Conservation (phyloP, 805 yeast species). For the Blastobotrys peoriensis region DNA sequence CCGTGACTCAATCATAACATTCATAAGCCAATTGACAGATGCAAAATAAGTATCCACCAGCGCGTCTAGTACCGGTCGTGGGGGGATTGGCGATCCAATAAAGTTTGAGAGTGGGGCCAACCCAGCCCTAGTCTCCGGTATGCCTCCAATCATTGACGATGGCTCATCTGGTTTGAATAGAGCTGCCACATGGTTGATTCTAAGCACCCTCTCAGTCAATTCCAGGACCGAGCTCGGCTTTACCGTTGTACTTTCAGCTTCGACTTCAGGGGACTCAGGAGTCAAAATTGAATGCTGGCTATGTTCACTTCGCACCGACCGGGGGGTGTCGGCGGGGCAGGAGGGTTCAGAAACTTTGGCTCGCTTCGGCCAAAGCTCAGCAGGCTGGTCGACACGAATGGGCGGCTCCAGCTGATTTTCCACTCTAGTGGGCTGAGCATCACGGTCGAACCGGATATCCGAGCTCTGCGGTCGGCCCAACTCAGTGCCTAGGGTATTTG, state of each 20-base stretch:
- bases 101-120: conserved; percentile 4
- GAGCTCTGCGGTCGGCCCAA: no score
- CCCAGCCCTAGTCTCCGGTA: conserved; percentile 7
- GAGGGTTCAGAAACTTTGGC: no score
- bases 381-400: no score
- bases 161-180: conserved; percentile 4
- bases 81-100: conserved; percentile 7
- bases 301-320: not conserved
- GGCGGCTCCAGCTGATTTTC: no score
- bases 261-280: conserved; percentile 8
- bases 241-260: conserved; percentile 3
- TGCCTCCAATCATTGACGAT: conserved; percentile 9
- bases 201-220: conserved; percentile 10
- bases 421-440: no score
- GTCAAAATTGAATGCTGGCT: conserved; percentile 1
- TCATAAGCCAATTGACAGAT: conserved; percentile 11
- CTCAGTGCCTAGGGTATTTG: no score
- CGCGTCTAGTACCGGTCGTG: conserved; percentile 7
- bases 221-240: conserved; percentile 11
- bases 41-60: conserved; percentile 9
- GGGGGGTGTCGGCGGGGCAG: not conserved
- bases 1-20: conserved; percentile 3
- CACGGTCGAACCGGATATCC: no score
- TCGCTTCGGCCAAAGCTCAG: no score
- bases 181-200: conserved; percentile 8